These are phyloP conservation scores for Betula pendula DNA, from an alignment of 306 rosid genomes.

Conservation along the genomic window DNA sequence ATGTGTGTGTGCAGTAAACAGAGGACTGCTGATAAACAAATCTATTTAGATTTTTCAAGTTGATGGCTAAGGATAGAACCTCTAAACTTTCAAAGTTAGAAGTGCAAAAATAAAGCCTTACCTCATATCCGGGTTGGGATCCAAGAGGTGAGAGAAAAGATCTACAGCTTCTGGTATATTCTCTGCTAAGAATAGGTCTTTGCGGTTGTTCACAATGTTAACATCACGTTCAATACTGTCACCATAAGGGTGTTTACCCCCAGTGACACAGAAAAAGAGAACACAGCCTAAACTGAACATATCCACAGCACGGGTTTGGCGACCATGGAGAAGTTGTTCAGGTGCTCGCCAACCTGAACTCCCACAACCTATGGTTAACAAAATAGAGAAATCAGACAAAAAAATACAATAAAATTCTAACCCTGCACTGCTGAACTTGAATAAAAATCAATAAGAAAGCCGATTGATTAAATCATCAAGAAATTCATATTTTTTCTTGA, in stretches of 20 bases:
- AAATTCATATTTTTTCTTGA: conserved; percentile 1
- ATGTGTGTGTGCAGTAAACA: not conserved
- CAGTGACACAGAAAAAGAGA: conserved; percentile 72
- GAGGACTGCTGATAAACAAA: not conserved
- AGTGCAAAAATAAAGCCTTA: not conserved
- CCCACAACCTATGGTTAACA: conserved; percentile 62
- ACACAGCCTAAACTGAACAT: conserved; percentile 84
- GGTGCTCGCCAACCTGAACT: conserved; percentile 99
- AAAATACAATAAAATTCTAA: not conserved
- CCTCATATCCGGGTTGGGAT: conserved; percentile 67
- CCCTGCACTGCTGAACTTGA: not conserved
- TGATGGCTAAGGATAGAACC: not conserved
- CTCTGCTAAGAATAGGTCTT: conserved; percentile 61
- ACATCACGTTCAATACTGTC: conserved; percentile 81
- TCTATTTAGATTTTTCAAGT: not conserved
- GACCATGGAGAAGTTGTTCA: conserved; percentile 70
- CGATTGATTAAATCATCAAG: not conserved
- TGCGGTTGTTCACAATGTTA: conserved; percentile 59
- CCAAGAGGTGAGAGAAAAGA: conserved; percentile 59
- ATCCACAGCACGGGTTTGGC: conserved; percentile 92
- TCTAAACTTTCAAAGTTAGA: not conserved
- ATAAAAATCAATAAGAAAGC: not conserved
- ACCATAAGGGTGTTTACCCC: conserved; percentile 89
- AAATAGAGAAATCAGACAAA: conserved; percentile 3
- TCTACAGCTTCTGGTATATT: conserved; percentile 76